phyloP scores from a whole-genome alignment of 164 flowering plant genomes.

The Nymphaea colorata region DNA sequence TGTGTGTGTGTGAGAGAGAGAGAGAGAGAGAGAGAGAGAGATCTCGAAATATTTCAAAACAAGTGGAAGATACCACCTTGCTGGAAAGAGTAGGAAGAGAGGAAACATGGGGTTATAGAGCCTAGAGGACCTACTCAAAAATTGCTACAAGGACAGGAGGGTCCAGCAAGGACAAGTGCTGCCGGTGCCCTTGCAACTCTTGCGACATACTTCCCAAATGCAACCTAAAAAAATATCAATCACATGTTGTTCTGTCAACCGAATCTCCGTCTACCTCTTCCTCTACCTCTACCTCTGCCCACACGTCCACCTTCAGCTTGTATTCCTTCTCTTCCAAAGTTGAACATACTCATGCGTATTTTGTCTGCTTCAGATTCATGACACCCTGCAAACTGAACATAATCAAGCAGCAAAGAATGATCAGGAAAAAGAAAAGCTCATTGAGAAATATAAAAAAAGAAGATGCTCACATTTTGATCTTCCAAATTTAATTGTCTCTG shows the following conservation, averaged over 20 bases:
- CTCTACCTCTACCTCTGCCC: slow-evolving; percentile 8
- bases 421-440: neutral
- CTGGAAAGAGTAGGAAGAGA: too few species aligned
- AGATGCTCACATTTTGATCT: slow-evolving; percentile 39
- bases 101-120: too few species aligned
- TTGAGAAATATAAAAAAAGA: neutral
- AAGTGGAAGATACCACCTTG: too few species aligned
- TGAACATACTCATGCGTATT: slow-evolving; percentile 71
- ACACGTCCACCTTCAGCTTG: slow-evolving; percentile 2
- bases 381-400: slow-evolving; percentile 32
- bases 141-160: too few species aligned
- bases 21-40: too few species aligned
- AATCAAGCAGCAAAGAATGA: slow-evolving; percentile 1
- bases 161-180: too few species aligned
- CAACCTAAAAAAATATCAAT: too few species aligned
- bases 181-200: too few species aligned
- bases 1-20: too few species aligned
- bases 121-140: too few species aligned
- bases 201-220: too few species aligned
- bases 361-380: slow-evolving; percentile 33
- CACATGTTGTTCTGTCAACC: slow-evolving; percentile 3
- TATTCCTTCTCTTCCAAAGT: slow-evolving; percentile 35
- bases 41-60: too few species aligned
- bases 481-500: slow-evolving; percentile 82
- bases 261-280: slow-evolving; percentile 10